Base-by-base conservation (phyloP, 176 grass and related monocot species). In the Oryza brachyantha region DNA sequence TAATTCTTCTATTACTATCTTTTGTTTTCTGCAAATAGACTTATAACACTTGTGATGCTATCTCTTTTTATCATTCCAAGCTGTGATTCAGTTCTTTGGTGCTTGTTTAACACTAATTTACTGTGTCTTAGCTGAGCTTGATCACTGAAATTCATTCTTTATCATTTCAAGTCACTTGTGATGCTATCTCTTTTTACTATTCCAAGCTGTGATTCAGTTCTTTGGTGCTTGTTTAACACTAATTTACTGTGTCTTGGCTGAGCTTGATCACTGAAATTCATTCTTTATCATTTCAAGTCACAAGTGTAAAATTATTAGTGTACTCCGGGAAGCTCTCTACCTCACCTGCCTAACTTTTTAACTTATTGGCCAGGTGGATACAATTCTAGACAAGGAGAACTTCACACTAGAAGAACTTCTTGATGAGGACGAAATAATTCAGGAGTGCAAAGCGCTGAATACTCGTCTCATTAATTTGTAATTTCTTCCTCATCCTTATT, bases 391-490 rank as follows among this genome's bases (percentile, higher is more conserved):
- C 61, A 97, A 92, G 87, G 93, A 92, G 80, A 97, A 74, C 69
- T 97, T 97, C 73, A 97, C 86, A 25, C 79, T 97, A 9, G 93
- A 97, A 68, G 90, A 97, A 64, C 93, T 97, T 88, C 93, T 97
- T 25, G 93, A 97, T 2, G 93, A 97, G 84, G 93, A 97, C 68
- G 93, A 97, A 45, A 93, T 93, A 72, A 97, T 97, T 72, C 93
- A 97, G 78, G 93, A 97, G 80, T 97, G 93, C 93, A 97, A 97
- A 90, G 93, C 90, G 10, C 85, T 97, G 76, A 97, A 97, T 54
- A 90, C 87, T 25, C 90, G 93, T 12, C 93, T 93, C 29, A 97
- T 97, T 40, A 97, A 90, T 88, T 97, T 97, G 93, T 97, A 93
- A 72, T 57, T 26, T 61, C 0, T 77, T 19, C 43, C 14, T 70